Base-by-base conservation (phyloP, 768 basidiomycete species). In the Omphalotus guepiniiformis region DNA sequence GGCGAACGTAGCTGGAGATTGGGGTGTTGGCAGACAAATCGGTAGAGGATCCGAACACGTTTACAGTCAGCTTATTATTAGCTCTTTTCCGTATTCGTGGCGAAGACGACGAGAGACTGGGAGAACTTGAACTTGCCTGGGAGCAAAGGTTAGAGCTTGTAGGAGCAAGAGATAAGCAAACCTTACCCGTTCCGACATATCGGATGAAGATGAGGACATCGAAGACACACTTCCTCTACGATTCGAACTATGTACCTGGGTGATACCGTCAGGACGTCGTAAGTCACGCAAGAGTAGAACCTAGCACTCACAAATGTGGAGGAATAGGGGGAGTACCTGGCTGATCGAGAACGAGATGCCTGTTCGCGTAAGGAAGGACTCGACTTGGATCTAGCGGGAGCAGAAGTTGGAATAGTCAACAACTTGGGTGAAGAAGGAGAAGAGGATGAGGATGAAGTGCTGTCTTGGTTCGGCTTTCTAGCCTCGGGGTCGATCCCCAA, bases 1-100 rank as follows among this genome's bases (percentile, higher is more conserved):
- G 81, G 53, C 88, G 85, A 35, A 86, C 82, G 50, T 85, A 90
- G 30, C 78, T 75, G 22, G 88, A 91, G 46, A 91, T 90, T 45
- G 88, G 88, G 12, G 83, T 87, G 57, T 79, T 78, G 30, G 78
- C 82, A 25, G 77, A 65, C 16, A 80, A 65, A 59, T 83, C 80
- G 50, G 67, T 66, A 21, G 63, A 66, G 11, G 75, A 75, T 32
- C 69, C 75, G 54, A 76, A 77, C 16, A 74, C 64, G 54, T 73
- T 75, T 42, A 74, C 69, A 18, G 70, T 62, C 11, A 78, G 66
- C 51, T 72, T 74, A 50, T 76, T 69, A 50, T 71, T 63, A 43
- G 69, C 68, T 22, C 72, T 68, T 52, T 68, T 62, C 41, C 67
- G 73, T 18, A 72, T 53, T 48, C 68, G 70, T 44, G 74, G 71